Base-by-base conservation (phyloP, 208 protist genomes). In the Zelonia costaricensis region DNA sequence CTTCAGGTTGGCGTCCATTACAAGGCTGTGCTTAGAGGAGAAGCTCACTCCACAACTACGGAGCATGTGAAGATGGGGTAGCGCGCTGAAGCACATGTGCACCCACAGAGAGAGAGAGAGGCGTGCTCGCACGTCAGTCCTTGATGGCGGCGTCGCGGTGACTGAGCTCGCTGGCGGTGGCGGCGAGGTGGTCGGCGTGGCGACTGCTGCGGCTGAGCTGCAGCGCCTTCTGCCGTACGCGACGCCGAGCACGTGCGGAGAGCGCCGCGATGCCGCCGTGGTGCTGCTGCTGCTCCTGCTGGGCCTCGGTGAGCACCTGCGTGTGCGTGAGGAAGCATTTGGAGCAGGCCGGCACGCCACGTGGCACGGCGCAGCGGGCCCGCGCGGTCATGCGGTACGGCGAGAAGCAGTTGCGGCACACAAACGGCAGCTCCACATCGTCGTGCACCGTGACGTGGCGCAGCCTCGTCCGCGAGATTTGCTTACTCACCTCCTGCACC, bases 321-420 rank as follows among this genome's bases (percentile, higher is more conserved):
- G 54, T 62, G 15, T 47, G 47, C 15, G 46, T 77, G 15, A 80
- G 62, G 33, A 86, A 70, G 52, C 87, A 93, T 58, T 93, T 93
- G 8, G 82, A 75, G 43, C 87, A 93, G n/a, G 87, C 87, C 1
- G 69, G 69, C 8, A 47, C 56, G 8, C 74, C 74, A 23, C 20
- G 49, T 20, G 74, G 78, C 5, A 91, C 48, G 10, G 76, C 47
- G 45, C 87, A 93, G 43, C 88, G 88, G 13, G 80, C 44, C 12
- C 76, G 68, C 15, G 85, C 66, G 10, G 84, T 75, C 81, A 91
- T 90, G 38, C 77, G 76, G 65, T 90, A 94, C 4, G 66, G 71
- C 1, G 78, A 76, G 22, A 86, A 69, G 43, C 88, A 94, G 45
- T 42, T 80, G 15, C 82, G 76, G 54, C 88, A 94, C 27, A 94